Percentiles rank a stretch among this genome's conserved stretches.
phyloP scores from a whole-genome alignment of 208 protist species.

The Acanthamoeba castellanii region DNA sequence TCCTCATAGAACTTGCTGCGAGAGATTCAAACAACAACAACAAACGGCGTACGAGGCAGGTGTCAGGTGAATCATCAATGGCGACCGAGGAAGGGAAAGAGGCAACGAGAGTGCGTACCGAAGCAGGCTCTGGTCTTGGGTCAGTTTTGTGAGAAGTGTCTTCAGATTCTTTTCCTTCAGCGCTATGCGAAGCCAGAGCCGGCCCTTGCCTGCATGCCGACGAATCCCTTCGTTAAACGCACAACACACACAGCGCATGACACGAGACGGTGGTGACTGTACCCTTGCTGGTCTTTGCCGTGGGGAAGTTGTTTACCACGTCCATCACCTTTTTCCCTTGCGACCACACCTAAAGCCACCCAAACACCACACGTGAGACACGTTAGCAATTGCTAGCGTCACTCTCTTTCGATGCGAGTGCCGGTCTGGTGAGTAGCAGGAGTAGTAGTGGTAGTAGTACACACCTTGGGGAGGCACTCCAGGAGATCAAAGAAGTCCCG shows the following conservation, averaged over 20 bases:
- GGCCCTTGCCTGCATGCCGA: conserved; percentile 17
- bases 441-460: neutral
- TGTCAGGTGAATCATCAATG: too few species aligned
- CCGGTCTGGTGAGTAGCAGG: too few species aligned
- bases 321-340: conserved; percentile 41
- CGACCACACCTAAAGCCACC: neutral
- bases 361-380: neutral
- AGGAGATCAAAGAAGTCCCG: conserved; percentile 49
- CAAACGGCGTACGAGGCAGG: too few species aligned
- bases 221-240: too few species aligned
- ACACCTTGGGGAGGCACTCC: conserved; percentile 32
- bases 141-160: conserved; percentile 13
- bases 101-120: neutral
- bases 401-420: neutral
- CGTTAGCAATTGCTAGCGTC: neutral
- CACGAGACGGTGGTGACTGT: neutral
- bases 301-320: conserved; percentile 2
- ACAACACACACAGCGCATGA: too few species aligned
- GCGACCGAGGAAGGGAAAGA: neutral
- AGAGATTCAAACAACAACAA: too few species aligned
- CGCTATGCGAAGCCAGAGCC: conserved; percentile 53
- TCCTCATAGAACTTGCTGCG: conserved; percentile 60
- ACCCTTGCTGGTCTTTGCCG: conserved; percentile 42
- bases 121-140: neutral
- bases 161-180: conserved; percentile 64